A percentile compares a stretch with the other conserved stretches of the same genome.
Evolutionary conservation across 352 stramenopile species (phyloP).

Genomic region (Blastocystis sp.): DNA sequence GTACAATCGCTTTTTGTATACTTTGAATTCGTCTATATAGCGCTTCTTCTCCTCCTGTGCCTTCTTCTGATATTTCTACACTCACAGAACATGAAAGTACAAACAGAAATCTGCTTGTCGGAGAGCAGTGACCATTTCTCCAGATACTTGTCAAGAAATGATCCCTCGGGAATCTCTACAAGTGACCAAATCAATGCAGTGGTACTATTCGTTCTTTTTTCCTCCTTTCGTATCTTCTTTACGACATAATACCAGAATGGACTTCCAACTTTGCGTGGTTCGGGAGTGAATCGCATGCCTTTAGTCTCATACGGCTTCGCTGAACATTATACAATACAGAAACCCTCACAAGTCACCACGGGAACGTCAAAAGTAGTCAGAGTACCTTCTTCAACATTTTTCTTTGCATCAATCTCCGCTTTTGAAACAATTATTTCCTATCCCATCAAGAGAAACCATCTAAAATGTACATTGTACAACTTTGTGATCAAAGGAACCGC

Average conservation of each 20-base stretch:
- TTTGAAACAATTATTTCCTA: neutral
- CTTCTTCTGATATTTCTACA: slow-evolving; percentile 17
- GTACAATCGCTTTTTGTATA: neutral
- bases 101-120: neutral
- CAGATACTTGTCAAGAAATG: neutral
- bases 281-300: neutral
- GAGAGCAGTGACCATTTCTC: neutral
- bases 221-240: neutral
- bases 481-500: neutral
- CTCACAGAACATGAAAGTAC: neutral
- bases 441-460: neutral
- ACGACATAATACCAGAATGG: neutral
- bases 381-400: neutral
- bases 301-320: neutral
- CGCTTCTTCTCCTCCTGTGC: neutral
- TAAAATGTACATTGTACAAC: neutral
- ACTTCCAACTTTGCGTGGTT: neutral
- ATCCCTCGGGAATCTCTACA: neutral
- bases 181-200: neutral
- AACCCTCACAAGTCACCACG: neutral
- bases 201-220: neutral
- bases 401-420: neutral
- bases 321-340: neutral
- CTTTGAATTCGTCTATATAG: neutral
- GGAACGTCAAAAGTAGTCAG: neutral